These are phyloP conservation scores for Leccinum disarticulatum DNA, from an alignment of 768 basidiomycete genomes.

Conservation along the genomic window DNA sequence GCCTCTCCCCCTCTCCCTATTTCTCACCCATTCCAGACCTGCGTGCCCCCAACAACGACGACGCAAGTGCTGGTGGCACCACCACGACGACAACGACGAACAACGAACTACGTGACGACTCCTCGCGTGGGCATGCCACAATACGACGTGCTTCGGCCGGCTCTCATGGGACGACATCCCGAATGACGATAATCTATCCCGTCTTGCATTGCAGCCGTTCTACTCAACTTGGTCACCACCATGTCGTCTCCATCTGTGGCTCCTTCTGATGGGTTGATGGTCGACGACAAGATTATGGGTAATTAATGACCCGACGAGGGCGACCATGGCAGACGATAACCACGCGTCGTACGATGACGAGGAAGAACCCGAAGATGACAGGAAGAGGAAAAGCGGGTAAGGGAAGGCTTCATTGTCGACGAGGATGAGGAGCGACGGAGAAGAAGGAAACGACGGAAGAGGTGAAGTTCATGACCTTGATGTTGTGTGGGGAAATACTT, in stretches of 20 bases:
- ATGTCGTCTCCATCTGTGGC: conserved; percentile 58
- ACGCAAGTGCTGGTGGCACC: conserved; percentile 19
- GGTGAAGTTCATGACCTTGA: conserved; percentile 35
- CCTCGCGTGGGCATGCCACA: neutral
- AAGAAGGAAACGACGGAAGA: conserved; percentile 66
- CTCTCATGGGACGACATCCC: neutral
- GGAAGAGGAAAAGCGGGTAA: conserved; percentile 77
- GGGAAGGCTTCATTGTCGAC: conserved; percentile 91
- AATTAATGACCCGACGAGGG: conserved; percentile 49
- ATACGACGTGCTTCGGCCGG: neutral
- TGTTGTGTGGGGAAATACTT: conserved; percentile 8
- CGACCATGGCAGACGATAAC: conserved; percentile 44
- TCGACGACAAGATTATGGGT: conserved; percentile 64
- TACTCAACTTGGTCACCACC: conserved; percentile 28
- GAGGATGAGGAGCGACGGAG: conserved; percentile 66
- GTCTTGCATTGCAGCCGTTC: neutral
- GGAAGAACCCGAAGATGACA: conserved; percentile 88
- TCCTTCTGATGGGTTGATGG: conserved; percentile 31
- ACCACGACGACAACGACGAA: too few relatives aligned
- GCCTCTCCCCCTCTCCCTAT: too few relatives aligned
- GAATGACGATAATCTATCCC: neutral
- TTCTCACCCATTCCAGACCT: too few relatives aligned
- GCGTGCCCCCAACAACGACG: too few relatives aligned
- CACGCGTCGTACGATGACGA: conserved; percentile 74
- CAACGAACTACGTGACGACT: too few relatives aligned